Base-by-base conservation (phyloP, 1,139 yeast genomes). In the Candida smagusa region DNA sequence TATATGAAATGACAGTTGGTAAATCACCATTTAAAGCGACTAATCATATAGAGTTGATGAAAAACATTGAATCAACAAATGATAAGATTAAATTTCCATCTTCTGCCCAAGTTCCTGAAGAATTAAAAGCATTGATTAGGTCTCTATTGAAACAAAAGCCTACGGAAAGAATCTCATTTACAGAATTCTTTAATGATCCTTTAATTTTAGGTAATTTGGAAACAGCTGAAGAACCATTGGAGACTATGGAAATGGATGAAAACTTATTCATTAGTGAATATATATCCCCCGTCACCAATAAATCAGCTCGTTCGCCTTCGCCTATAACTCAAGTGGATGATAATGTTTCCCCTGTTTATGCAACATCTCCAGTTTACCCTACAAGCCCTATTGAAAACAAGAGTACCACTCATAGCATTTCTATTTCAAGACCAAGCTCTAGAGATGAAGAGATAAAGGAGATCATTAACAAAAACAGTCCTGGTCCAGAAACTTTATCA, bases 1-100 rank as follows among this genome's bases (percentile, higher is more conserved):
- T 89, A 11, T 92, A 84, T 59, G 98, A 92, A 61, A 89, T 92
- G 96, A 76, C 88, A 9, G 90, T 86, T 23, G 97, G 98, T 7
- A 84, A 77, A 56, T 97, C 98, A 1, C 98, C 98, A 0, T 92
- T 90, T 59, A 80, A 84, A 46, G 98, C 98, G 3, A 80, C 84
- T 4, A 92, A 90, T 56, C 97, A 90, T 56, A 81, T 92, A 45
- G 97, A 92, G 55, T 71, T 92, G 41, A 74, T 87, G 54, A 82
- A 84, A 58, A 85, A 81, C 54, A 92, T 92, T 45, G 95, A 90
- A 58, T 79, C 77, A 49, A 77, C 88, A 1, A 81, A 85, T 44
- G 96, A 90, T 60, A 69, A 67, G 41, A 86, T 92, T 37, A 69
- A 73, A 36, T 89, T 90, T 56, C 95, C 97, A 2, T 60, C 77